A percentile compares a stretch with the other conserved stretches of the same genome.
Conservation (phyloP, 2,329 filamentous ascomycete species). For the Aureobasidium subglaciale region DNA sequence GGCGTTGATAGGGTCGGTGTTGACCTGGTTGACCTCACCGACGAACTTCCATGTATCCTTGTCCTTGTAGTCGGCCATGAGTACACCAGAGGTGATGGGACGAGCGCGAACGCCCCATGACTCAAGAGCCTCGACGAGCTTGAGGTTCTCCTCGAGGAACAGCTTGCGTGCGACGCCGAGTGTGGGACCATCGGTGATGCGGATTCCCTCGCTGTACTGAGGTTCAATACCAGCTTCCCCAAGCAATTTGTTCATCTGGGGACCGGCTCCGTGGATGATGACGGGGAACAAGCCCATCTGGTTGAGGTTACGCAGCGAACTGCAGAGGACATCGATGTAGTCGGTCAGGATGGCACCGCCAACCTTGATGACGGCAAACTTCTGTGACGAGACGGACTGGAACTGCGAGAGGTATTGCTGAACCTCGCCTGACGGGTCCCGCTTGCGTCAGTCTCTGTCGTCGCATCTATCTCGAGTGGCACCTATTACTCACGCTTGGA, state of each 20-base stretch:
- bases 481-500: constrained; percentile 61
- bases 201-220: constrained; percentile 91
- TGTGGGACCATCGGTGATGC: constrained; percentile 93
- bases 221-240: constrained; percentile 89
- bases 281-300: constrained; percentile 92
- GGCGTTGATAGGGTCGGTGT: constrained; percentile 82
- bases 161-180: constrained; percentile 83
- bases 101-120: constrained; percentile 81
- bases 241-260: constrained; percentile 87
- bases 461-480: neutral
- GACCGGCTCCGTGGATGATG: constrained; percentile 90
- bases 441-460: neutral
- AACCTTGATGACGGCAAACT: constrained; percentile 98
- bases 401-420: constrained; percentile 98
- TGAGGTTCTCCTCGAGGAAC: constrained; percentile 92
- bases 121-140: constrained; percentile 83
- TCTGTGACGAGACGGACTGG: constrained; percentile 90
- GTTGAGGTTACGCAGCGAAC: constrained; percentile 83
- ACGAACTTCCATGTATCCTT: constrained; percentile 95
- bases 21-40: constrained; percentile 89
- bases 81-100: constrained; percentile 82
- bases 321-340: constrained; percentile 84
- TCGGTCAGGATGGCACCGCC: constrained; percentile 94
- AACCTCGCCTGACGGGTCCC: constrained; percentile 47
- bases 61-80: constrained; percentile 89